Evolutionary conservation across 495 filamentous ascomycete species (phyloP), one percentile per base, ranked within the genome.

Genomic region (Penicillium silybi): DNA sequence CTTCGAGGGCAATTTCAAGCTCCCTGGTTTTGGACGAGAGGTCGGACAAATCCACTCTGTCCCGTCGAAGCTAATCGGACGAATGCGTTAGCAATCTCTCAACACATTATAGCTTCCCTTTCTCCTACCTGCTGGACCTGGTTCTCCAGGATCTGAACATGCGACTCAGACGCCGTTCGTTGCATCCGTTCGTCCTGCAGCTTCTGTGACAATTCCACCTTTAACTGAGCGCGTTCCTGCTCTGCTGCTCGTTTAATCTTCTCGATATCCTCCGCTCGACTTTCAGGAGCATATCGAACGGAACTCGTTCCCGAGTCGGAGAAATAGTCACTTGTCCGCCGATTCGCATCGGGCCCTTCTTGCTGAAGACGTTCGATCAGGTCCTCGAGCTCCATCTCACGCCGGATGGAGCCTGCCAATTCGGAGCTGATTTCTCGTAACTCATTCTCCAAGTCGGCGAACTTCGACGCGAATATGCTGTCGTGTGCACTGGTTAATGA

Each of bases 361-460:
- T 81, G 71, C 67, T 96, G 90, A 58, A 95, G 68, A 48, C 87
- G 79, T 54, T 98, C 93, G 2, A 97, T 84, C 41, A 97, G 72
- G 62, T 98, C 95, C 65, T 98, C 93, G 42, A 98, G 68, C 58
- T 98, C 93, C 85, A 98, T 91, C 75, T 98, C 93, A 56, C 93
- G 84, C 51, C 87, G 82, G 59, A 98, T 97, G 25, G 92, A 97
- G 27, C 85, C 80, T 19, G 93, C 95, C 63, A 97, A 71, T 71
- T 98, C 95, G 49, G 86, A 81, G 68, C 90, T 93, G 63, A 98
- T 92, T 65, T 91, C 86, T 54, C 88, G 86, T 66, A 98, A 70
- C 75, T 98, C 93, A 59, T 90, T 88, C 75, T 97, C 92, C 74
- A 98, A 82, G 60, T 95, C 92, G 61, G 68, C 62, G 50, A 76